phyloP scores from a whole-genome alignment of 257 asterid genomes.

The Solanum medicagineum region DNA sequence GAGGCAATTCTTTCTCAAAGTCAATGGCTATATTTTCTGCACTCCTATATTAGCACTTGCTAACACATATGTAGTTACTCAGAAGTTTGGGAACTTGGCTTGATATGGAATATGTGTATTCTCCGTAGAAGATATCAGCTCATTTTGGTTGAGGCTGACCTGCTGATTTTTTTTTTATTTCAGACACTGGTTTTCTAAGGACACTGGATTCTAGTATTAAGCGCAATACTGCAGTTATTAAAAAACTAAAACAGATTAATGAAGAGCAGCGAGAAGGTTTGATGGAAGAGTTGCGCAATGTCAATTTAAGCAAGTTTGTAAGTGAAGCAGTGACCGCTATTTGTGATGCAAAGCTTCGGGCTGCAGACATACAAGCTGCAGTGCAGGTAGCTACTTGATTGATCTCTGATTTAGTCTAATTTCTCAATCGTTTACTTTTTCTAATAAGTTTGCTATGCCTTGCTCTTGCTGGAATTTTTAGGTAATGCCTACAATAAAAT shows the following conservation, averaged over 20 bases:
- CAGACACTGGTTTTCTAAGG: conserved; percentile 87
- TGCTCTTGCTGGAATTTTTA: neutral
- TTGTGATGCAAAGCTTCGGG: conserved; percentile 88
- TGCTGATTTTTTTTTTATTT: conserved; percentile 10
- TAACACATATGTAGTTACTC: neutral
- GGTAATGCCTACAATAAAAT: neutral
- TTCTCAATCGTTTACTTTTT: neutral
- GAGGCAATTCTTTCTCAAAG: neutral
- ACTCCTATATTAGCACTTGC: neutral
- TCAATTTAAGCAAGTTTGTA: conserved; percentile 90
- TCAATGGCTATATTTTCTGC: neutral
- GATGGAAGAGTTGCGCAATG: conserved; percentile 91
- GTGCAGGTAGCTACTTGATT: conserved; percentile 57
- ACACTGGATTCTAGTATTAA: conserved; percentile 96
- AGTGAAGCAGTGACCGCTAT: conserved; percentile 97
- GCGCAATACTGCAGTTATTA: conserved; percentile 95
- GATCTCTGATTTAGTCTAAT: neutral
- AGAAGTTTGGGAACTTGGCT: neutral
- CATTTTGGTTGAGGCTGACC: conserved; percentile 5
- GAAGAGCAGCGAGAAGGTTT: conserved; percentile 91
- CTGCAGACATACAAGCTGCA: conserved; percentile 92
- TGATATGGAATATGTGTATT: neutral
- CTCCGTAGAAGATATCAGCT: neutral
- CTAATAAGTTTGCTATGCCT: neutral
- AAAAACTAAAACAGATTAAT: conserved; percentile 89